Conservation (phyloP, 129 eudicot genomes). For the Artemisia argyi region DNA sequence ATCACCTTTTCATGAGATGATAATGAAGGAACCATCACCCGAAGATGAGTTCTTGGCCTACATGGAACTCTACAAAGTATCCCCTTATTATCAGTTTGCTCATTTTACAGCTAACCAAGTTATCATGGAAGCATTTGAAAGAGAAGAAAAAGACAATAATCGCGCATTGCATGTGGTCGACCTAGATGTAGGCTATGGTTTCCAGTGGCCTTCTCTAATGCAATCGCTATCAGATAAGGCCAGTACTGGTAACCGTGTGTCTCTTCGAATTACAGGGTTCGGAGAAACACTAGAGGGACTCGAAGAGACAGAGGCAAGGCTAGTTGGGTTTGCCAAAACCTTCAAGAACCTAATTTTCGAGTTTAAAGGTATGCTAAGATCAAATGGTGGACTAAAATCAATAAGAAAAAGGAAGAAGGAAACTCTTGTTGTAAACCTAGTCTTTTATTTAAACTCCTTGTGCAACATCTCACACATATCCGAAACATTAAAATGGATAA, state of each 20-base stretch:
- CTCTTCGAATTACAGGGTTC: constrained; percentile 60
- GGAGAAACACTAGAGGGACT: constrained; percentile 56
- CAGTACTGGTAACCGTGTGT: constrained; percentile 30
- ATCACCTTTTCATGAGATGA: constrained; percentile 66
- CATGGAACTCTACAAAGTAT: constrained; percentile 68
- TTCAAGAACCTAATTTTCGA: constrained; percentile 53
- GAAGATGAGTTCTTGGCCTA: constrained; percentile 74
- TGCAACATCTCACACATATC: constrained; percentile 41
- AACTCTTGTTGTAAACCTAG: constrained; percentile 54
- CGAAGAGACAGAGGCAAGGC: constrained; percentile 55
- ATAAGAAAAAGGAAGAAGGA: constrained; percentile 45
- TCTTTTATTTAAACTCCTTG: constrained; percentile 46
- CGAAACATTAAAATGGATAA: constrained; percentile 40
- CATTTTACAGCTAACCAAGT: constrained; percentile 93
- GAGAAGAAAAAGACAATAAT: constrained; percentile 38
- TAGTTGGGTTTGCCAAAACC: constrained; percentile 54
- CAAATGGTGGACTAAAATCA: constrained; percentile 28
- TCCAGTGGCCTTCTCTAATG: constrained; percentile 93
- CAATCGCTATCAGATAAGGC: constrained; percentile 80
- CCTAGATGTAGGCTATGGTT: constrained; percentile 66
- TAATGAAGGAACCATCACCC: constrained; percentile 57
- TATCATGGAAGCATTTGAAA: constrained; percentile 75
- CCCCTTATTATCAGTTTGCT: constrained; percentile 85
- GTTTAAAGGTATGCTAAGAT: constrained; percentile 45
- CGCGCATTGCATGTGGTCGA: constrained; percentile 62